Base-by-base conservation (phyloP, 202 grass and related monocot genomes). In the Zizania palustris region DNA sequence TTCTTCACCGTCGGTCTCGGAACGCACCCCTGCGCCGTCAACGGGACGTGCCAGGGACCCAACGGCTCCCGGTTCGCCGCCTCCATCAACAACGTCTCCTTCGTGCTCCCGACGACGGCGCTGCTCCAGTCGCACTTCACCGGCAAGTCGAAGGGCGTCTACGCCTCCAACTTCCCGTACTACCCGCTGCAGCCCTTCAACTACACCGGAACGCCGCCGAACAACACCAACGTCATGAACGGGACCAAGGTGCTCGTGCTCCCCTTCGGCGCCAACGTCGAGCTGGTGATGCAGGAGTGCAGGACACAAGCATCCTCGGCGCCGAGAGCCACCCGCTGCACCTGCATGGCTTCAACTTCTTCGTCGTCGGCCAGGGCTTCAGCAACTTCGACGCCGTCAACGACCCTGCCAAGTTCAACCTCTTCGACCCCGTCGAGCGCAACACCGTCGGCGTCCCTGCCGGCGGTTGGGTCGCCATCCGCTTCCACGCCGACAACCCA, bases 201-300 rank as follows among this genome's bases (percentile, higher is more conserved):
- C 86, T 96, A 90, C 82, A 96, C 93, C 0, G 92, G 86, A 1
- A 45, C 59, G 34, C 63, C 79, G 22, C 83, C 84, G 0, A 92
- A 96, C 77, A 86, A 84, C 73, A 95, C 92, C 35, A 80, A 83
- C 44, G 80, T 96, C 16, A 85, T 1, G 7, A 69, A 87, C 51
- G 93, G 85, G 20, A 93, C 87, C 0, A 38, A 77, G 84, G 68
- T 93, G 66, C 51, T 90, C 63, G 83, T 75, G 54, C 80, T 93
- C 12, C 0, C 0, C 3, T 96, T 80, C 84, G 90, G 90, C 71
- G 69, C 93, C 6, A 74, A 15, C 43, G 87, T 96, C 0, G 85
- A 96, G 90, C 84, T 97, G 36, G 93, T 97, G 76, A 86, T 90
- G 90, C 90, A 93, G 86, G 93, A 85, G 85, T 90, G 90, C 90